Percentiles rank a stretch among this genome's conserved stretches.
Evolutionary conservation across 2,329 filamentous ascomycete genomes (phyloP).

Genomic region (Trichocomaceae sp.): DNA sequence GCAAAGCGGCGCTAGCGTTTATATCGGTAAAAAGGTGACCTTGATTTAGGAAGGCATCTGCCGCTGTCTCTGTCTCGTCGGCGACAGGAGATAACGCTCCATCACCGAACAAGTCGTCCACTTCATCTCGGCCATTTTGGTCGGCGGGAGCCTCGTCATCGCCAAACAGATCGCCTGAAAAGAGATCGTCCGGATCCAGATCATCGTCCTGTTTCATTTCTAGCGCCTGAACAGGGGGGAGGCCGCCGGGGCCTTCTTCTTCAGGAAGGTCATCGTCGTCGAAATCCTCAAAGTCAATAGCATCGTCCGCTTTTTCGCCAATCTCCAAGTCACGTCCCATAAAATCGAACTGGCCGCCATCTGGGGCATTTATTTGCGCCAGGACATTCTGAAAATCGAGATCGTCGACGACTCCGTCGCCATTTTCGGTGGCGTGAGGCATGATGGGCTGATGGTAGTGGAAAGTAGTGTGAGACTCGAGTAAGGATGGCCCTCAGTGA

Average conservation of each 20-base stretch:
- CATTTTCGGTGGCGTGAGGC: slow-evolving; percentile 33
- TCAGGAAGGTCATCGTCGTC: slow-evolving; percentile 86
- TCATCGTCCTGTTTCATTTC: slow-evolving; percentile 45
- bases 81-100: slow-evolving; percentile 30
- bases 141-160: slow-evolving; percentile 18
- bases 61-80: slow-evolving; percentile 25
- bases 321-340: slow-evolving; percentile 35
- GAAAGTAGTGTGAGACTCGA: neutral
- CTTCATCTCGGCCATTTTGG: slow-evolving; percentile 30
- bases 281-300: slow-evolving; percentile 84
- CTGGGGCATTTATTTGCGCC: slow-evolving; percentile 35
- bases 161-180: slow-evolving; percentile 20
- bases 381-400: slow-evolving; percentile 37
- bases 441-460: slow-evolving; percentile 20
- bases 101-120: slow-evolving; percentile 47
- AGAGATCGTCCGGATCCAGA: slow-evolving; percentile 21
- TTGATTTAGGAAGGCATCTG: slow-evolving; percentile 28
- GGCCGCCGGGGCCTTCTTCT: slow-evolving; percentile 42
- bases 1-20: neutral
- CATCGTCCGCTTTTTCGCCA: slow-evolving; percentile 82
- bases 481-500: neutral
- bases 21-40: slow-evolving; percentile 11
- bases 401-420: slow-evolving; percentile 28
- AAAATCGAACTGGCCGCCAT: slow-evolving; percentile 27
- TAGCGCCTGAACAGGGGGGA: neutral